These are phyloP conservation scores for Aspergillus carlsbadensis DNA, from an alignment of 495 filamentous ascomycete species.

Conservation along the genomic window DNA sequence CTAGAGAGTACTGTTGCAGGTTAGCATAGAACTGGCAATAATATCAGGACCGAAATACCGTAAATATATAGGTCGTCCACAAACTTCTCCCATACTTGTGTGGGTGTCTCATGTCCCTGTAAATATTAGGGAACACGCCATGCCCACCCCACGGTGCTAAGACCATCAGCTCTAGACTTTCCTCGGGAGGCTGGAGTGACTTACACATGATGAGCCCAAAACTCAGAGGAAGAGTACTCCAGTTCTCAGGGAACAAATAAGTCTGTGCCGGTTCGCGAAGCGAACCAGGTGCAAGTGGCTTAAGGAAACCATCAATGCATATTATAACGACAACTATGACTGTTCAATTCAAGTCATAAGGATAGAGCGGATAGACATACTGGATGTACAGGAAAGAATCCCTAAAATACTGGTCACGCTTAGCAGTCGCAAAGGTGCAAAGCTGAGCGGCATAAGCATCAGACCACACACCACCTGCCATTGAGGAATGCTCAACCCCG, in stretches of 20 bases:
- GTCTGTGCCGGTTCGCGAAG: slow-evolving; percentile 79
- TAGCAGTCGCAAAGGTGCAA: slow-evolving; percentile 78
- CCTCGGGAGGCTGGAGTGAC: slow-evolving; percentile 8
- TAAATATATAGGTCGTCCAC: slow-evolving; percentile 84
- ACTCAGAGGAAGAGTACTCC: slow-evolving; percentile 85
- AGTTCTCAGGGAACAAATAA: slow-evolving; percentile 73
- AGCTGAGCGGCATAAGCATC: slow-evolving; percentile 78
- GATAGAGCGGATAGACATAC: slow-evolving; percentile 50
- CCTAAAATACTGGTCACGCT: slow-evolving; percentile 91
- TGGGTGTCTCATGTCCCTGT: slow-evolving; percentile 95
- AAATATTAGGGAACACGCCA: slow-evolving; percentile 94
- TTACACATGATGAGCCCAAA: slow-evolving; percentile 92
- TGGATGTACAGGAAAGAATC: slow-evolving; percentile 81
- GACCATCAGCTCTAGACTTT: slow-evolving; percentile 6
- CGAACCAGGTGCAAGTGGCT: slow-evolving; percentile 76
- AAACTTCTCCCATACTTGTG: slow-evolving; percentile 77
- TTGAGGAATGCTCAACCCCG: slow-evolving; percentile 63
- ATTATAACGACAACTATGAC: slow-evolving; percentile 72
- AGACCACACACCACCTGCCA: slow-evolving; percentile 90
- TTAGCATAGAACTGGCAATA: slow-evolving; percentile 9
- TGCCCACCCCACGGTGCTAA: slow-evolving; percentile 91
- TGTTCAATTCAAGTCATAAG: slow-evolving; percentile 10
- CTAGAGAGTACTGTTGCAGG: slow-evolving; percentile 64
- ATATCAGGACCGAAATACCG: slow-evolving; percentile 52
- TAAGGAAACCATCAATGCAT: slow-evolving; percentile 81